Base-by-base conservation (phyloP, 495 filamentous ascomycete species). In the Tuber calosporum region DNA sequence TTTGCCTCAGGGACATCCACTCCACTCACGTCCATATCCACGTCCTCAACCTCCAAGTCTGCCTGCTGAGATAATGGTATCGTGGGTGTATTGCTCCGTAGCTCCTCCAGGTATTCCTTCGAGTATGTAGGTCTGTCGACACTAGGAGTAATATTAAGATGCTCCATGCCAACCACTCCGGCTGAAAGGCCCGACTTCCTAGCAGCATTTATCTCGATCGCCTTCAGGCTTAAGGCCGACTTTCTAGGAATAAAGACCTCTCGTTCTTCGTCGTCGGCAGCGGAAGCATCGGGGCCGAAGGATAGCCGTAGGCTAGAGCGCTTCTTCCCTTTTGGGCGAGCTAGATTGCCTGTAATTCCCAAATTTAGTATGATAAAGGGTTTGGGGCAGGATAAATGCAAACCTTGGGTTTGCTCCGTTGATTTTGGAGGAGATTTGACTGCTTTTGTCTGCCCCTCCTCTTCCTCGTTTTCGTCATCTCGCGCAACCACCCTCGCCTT, bases 91-190 rank as follows among this genome's bases (percentile, higher is more conserved):
- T 91, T 91, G 69, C 87, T 88, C 71, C 91, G 90, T 11, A 99
- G 86, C 82, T 96, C 92, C 68, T 91, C 90, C 67, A 99, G 85
- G 76, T 94, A 91, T 74, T 95, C 93, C 73, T 90, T 89, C 82
- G 87, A 95, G 83, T 99, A 99, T 73, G 86, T 91, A 4, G 93
- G 94, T 67, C 90, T 85, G 66, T 94, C 91, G 45, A 91, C 88
- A 48, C 88, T 87, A 8, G 72, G 66, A 20, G 45, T 74, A 30
- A 68, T 66, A 41, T 80, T 74, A 1, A 77, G 72, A 8, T 75
- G 69, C 39, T 81, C 79, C 40, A 75, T 70, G 42, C 79, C 79
- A 3, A 77, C 69, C 8, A 43, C 72, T 4, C 79, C 74, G 62
- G 73, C 75, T 81, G 58, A 82, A 72, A 42, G 85, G 81, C 77